Percentiles rank a stretch among this genome's conserved stretches.
Conservation (phyloP, 805 yeast species). For the Alloascoidea hylecoeti region DNA sequence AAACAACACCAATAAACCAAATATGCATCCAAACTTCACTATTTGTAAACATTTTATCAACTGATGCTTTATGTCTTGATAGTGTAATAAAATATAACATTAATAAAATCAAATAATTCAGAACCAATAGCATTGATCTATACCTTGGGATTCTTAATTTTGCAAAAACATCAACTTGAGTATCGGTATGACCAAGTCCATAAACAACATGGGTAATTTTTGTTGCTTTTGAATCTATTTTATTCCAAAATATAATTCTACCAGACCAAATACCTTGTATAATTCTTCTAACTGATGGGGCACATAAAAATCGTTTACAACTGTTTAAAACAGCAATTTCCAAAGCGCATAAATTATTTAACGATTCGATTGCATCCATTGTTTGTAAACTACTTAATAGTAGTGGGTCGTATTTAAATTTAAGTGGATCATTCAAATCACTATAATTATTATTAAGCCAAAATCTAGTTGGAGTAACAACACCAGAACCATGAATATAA, state of each 20-base stretch:
- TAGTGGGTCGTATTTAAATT: conserved; percentile 11
- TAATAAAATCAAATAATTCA: conserved; percentile 14
- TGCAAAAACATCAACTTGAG: conserved; percentile 12
- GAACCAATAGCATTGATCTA: conserved; percentile 14
- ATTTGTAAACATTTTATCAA: conserved; percentile 5
- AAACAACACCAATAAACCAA: conserved; percentile 86
- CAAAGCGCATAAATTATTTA: conserved; percentile 13
- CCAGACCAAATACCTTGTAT: conserved; percentile 17
- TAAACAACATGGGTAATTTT: not conserved
- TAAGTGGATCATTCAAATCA: conserved; percentile 7
- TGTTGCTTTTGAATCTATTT: conserved; percentile 12
- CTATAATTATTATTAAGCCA: no score
- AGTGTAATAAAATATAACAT: conserved; percentile 12
- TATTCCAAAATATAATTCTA: conserved; percentile 18
- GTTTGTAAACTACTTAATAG: conserved; percentile 9
- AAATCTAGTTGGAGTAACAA: no score
- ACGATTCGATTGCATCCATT: conserved; percentile 10
- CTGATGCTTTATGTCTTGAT: conserved; percentile 7
- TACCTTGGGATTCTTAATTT: conserved; percentile 19
- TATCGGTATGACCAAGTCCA: not conserved
- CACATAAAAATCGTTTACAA: not conserved
- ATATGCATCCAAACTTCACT: conserved; percentile 39
- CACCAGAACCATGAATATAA: conserved; percentile 6
- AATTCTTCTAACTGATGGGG: conserved; percentile 12
- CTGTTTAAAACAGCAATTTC: conserved; percentile 3